A percentile compares a stretch with the other conserved stretches of the same genome.
Conservation (phyloP, 2,329 filamentous ascomycete genomes). For the Xylaria sp. region DNA sequence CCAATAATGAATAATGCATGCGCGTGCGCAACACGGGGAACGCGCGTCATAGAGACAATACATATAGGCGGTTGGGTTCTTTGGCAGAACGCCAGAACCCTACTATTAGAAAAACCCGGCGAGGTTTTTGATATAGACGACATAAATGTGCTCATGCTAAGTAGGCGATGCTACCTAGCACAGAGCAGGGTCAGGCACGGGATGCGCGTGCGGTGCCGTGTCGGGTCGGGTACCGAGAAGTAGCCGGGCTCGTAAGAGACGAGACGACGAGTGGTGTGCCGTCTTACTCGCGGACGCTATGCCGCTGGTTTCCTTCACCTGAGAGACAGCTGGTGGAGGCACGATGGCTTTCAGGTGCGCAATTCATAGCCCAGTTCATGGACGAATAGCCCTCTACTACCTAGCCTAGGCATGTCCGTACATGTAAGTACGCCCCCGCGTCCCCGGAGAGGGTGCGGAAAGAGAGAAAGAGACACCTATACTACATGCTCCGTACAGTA, state of each 20-base stretch:
- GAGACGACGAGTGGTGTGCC: background rate
- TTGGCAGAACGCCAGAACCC: background rate
- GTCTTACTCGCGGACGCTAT: background rate
- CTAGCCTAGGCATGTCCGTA: too few relatives aligned
- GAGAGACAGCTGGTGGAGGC: background rate
- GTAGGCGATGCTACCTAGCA: background rate
- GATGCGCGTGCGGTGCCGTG: background rate
- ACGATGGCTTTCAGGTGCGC: background rate
- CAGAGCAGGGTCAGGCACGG: background rate
- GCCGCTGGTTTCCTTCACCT: background rate
- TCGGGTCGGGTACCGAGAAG: background rate
- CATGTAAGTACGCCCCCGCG: background rate
- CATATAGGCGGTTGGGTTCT: background rate
- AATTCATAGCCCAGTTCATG: background rate
- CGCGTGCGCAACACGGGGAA: background rate
- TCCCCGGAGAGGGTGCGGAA: constrained; percentile 12
- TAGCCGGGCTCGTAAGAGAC: background rate
- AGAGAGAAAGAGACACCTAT: too few relatives aligned
- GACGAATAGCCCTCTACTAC: too few relatives aligned
- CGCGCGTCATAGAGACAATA: background rate
- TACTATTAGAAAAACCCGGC: background rate
- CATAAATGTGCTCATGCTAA: background rate
- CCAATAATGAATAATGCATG: background rate
- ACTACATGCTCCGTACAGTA: background rate
- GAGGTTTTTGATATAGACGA: too few relatives aligned